These are phyloP conservation scores for Peniophora sp. DNA, from an alignment of 1,284 basidiomycete genomes.

Conservation along the genomic window DNA sequence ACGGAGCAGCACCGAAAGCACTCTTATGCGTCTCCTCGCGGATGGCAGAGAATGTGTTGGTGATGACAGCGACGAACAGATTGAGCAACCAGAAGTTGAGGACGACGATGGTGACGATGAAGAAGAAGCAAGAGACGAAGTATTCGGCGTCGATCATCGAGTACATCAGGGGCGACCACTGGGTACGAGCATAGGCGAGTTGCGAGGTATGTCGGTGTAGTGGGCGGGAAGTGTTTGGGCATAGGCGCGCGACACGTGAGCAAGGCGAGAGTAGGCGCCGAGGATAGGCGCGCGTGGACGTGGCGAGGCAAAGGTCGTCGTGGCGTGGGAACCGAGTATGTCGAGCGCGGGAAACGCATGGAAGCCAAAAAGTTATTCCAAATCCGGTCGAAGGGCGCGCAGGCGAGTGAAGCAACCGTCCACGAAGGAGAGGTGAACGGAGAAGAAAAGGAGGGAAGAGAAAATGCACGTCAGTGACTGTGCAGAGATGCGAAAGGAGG, in stretches of 20 bases:
- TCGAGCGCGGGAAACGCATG: no score
- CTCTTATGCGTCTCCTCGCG: slow-evolving; percentile 84
- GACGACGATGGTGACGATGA: slow-evolving; percentile 77
- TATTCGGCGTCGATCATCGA: slow-evolving; percentile 88
- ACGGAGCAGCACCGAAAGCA: slow-evolving; percentile 84
- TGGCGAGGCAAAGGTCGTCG: no score
- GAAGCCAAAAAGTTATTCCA: no score
- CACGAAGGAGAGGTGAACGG: no score
- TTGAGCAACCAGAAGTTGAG: slow-evolving; percentile 95
- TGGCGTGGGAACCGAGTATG: no score
- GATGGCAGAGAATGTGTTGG: slow-evolving; percentile 90
- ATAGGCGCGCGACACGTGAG: no score
- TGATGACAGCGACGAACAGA: slow-evolving; percentile 93
- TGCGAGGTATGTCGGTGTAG: background rate
- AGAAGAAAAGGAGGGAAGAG: no score
- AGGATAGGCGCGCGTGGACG: no score
- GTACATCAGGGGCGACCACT: slow-evolving; percentile 87
- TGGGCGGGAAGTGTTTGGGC: no score
- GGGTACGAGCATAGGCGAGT: background rate
- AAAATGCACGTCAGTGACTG: background rate
- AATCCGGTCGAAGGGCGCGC: no score
- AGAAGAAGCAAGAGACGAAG: slow-evolving; percentile 83
- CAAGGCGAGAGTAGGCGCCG: no score
- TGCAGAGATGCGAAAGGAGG: background rate
- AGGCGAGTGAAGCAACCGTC: no score